phyloP scores from a whole-genome alignment of 805 yeast genomes.

The Candida peoriensis region DNA sequence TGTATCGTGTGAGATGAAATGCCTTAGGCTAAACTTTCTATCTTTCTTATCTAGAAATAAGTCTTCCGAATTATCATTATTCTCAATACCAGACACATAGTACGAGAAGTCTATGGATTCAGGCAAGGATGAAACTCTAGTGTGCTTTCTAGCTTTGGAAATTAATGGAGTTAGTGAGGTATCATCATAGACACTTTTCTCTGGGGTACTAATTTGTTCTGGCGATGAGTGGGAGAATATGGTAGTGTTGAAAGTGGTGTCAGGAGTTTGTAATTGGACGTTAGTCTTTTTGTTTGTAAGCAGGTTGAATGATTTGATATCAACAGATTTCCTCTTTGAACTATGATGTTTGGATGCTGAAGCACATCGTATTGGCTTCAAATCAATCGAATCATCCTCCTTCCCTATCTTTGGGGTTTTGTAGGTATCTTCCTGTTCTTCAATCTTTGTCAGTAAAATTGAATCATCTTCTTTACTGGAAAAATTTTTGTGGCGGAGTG shows the following conservation, averaged over 20 bases:
- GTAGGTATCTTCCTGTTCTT: no score
- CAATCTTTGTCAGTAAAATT: no score
- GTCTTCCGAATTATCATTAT: not conserved
- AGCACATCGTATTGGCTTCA: conserved; percentile 18
- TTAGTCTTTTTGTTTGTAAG: conserved; percentile 5
- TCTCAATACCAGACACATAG: no score
- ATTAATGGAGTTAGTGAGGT: no score
- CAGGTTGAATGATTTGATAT: conserved; percentile 6
- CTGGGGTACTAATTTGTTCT: no score
- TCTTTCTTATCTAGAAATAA: not conserved
- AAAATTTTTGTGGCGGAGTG: no score
- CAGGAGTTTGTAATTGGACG: conserved; percentile 12
- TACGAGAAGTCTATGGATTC: no score
- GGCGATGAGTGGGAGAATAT: no score
- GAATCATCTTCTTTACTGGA: no score
- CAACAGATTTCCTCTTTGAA: conserved; percentile 16
- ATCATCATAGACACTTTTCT: no score
- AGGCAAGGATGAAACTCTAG: conserved; percentile 9
- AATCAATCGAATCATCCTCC: conserved; percentile 2
- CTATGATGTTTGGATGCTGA: conserved; percentile 3
- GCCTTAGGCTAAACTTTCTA: conserved; percentile 19
- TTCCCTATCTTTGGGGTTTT: no score
- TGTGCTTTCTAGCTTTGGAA: conserved; percentile 2
- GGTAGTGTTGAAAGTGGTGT: conserved; percentile 7
- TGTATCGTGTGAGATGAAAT: conserved; percentile 23